These are phyloP conservation scores for Solanum chacoense DNA, from an alignment of 305 asterid species.

Conservation along the genomic window DNA sequence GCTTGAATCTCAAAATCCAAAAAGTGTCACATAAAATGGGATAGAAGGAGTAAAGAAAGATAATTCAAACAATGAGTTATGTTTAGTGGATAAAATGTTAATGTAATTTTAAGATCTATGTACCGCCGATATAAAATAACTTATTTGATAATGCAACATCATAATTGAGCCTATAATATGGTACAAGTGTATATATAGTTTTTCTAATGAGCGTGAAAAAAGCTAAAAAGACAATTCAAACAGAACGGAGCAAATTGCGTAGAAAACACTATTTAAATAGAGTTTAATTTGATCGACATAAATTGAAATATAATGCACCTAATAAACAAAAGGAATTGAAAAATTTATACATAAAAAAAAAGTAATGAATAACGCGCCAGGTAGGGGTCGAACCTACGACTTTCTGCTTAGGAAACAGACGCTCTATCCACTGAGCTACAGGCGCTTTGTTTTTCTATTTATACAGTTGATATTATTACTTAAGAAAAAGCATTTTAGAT, in stretches of 20 bases:
- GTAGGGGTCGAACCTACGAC: slow-evolving; percentile 99
- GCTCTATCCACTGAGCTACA: slow-evolving; percentile 99
- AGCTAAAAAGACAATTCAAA: not conserved
- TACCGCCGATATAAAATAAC: not conserved
- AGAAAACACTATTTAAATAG: not conserved
- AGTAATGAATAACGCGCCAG: slow-evolving; percentile 31
- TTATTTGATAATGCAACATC: not conserved
- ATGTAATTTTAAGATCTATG: too few relatives aligned
- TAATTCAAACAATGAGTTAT: too few relatives aligned
- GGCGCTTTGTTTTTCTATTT: slow-evolving; percentile 29
- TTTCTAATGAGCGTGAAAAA: not conserved
- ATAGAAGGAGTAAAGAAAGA: too few relatives aligned
- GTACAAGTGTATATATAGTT: too few relatives aligned
- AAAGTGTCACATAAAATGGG: too few relatives aligned
- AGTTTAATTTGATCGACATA: too few relatives aligned
- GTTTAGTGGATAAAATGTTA: too few relatives aligned
- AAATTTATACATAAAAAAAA: too few relatives aligned
- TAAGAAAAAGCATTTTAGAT: too few relatives aligned
- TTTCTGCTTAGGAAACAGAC: slow-evolving; percentile 99
- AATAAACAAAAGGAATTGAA: too few relatives aligned
- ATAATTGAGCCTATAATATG: not conserved
- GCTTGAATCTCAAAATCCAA: too few relatives aligned
- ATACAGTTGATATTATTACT: too few relatives aligned
- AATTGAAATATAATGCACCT: not conserved
- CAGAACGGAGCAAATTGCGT: not conserved